phyloP scores from a whole-genome alignment of 495 filamentous ascomycete species.

The Xylaria palmicola region DNA sequence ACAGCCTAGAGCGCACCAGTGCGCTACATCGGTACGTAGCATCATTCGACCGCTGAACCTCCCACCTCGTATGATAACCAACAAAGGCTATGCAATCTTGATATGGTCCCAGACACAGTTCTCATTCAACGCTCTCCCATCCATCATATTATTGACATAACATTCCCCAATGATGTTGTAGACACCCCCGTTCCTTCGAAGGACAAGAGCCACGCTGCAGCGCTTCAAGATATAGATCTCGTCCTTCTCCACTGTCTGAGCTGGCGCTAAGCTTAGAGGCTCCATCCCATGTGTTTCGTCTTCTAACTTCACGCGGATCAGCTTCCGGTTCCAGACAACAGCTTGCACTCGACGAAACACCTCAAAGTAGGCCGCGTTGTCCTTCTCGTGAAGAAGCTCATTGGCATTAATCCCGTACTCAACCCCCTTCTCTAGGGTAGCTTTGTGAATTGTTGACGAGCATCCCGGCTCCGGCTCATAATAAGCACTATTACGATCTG shows the following conservation, averaged over 20 bases:
- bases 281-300: background rate
- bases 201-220: background rate
- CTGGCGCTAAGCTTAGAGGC: background rate
- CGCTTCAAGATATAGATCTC: background rate
- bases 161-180: conserved; percentile 27
- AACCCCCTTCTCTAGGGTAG: conserved; percentile 12
- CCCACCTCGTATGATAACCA: no score
- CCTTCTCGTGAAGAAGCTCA: conserved; percentile 18
- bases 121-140: conserved; percentile 21
- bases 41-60: no score
- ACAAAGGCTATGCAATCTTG: no score
- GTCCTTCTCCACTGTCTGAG: background rate
- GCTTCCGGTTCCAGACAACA: conserved; percentile 20
- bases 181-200: background rate
- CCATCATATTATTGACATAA: conserved; percentile 32
- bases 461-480: conserved; percentile 16
- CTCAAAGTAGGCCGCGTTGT: conserved; percentile 15
- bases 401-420: conserved; percentile 16
- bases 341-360: conserved; percentile 21
- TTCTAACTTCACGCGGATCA: conserved; percentile 6
- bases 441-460: conserved; percentile 13
- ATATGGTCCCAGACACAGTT: no score
- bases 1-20: no score
- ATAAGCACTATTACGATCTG: conserved; percentile 17
- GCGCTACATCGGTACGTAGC: no score